phyloP scores from a whole-genome alignment of 2,329 filamentous ascomycete species.

The Alternaria brassicae region DNA sequence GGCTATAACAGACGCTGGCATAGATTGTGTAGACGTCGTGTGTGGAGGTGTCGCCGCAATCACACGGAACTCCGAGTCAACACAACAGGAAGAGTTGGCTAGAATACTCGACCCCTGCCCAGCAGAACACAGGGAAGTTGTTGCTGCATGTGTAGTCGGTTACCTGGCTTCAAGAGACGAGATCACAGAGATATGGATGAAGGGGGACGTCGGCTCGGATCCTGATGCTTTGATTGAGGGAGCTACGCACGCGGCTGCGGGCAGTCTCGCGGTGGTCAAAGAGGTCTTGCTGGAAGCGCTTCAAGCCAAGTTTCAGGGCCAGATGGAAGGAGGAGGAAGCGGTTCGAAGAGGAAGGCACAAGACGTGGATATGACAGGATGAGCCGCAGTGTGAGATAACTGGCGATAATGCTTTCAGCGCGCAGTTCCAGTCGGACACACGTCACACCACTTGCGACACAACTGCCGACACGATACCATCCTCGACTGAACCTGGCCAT shows the following conservation, averaged over 20 bases:
- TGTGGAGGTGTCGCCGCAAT: conserved; percentile 88
- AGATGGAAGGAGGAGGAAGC: conserved; percentile 23
- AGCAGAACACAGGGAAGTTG: conserved; percentile 76
- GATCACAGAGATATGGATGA: conserved; percentile 93
- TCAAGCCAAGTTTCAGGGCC: conserved; percentile 40
- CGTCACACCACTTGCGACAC: not conserved
- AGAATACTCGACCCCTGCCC: conserved; percentile 83
- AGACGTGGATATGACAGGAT: conserved; percentile 46
- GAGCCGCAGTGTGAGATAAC: conserved; percentile 14
- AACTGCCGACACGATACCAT: not conserved
- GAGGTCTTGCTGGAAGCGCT: conserved; percentile 65
- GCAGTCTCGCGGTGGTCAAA: conserved; percentile 65
- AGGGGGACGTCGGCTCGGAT: conserved; percentile 66
- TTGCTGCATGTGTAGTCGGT: conserved; percentile 86
- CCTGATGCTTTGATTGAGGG: conserved; percentile 66
- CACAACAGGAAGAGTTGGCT: conserved; percentile 44
- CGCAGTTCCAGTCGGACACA: not conserved
- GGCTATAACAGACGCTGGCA: conserved; percentile 90
- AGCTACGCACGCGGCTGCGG: conserved; percentile 68
- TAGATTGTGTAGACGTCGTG: conserved; percentile 92
- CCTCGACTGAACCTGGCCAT: not conserved
- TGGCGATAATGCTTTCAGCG: not conserved
- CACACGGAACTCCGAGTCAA: conserved; percentile 55
- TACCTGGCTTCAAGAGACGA: conserved; percentile 89
- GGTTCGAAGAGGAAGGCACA: conserved; percentile 36